These are phyloP conservation scores for Pseudogymnoascus sp. DNA, from an alignment of 2,329 filamentous ascomycete species.

Conservation along the genomic window DNA sequence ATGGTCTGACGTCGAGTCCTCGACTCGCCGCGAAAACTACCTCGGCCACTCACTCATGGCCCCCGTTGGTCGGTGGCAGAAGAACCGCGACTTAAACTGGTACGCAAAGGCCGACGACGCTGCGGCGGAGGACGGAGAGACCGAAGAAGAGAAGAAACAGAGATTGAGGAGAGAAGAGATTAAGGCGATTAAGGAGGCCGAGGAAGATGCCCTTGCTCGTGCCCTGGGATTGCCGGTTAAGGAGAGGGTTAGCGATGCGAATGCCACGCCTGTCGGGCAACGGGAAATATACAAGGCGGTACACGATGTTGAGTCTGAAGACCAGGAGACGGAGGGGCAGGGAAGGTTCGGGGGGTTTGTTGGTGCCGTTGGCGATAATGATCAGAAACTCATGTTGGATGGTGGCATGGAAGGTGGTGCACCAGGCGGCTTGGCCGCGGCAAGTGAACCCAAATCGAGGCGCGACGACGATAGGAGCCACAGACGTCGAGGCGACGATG, in stretches of 20 bases:
- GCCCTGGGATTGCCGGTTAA: slow-evolving; percentile 75
- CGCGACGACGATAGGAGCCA: slow-evolving; percentile 10
- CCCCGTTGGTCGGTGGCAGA: slow-evolving; percentile 67
- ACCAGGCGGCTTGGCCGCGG: slow-evolving; percentile 19
- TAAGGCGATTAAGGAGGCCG: slow-evolving; percentile 76
- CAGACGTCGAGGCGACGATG: slow-evolving; percentile 20
- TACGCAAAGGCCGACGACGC: slow-evolving; percentile 52
- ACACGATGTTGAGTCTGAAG: slow-evolving; percentile 34
- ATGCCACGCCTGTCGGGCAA: slow-evolving; percentile 63
- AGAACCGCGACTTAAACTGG: slow-evolving; percentile 55
- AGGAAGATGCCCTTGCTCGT: slow-evolving; percentile 80
- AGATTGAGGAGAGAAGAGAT: slow-evolving; percentile 69
- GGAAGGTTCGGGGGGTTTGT: slow-evolving; percentile 27
- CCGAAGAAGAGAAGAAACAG: slow-evolving; percentile 49
- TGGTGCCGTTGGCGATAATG: slow-evolving; percentile 20
- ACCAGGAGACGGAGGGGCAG: slow-evolving; percentile 21
- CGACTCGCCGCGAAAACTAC: slow-evolving; percentile 76
- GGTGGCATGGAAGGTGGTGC: slow-evolving; percentile 8
- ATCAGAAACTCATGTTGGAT: slow-evolving; percentile 11
- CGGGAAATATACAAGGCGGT: slow-evolving; percentile 49
- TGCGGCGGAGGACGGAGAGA: slow-evolving; percentile 46
- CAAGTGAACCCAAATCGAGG: slow-evolving; percentile 11
- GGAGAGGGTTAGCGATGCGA: slow-evolving; percentile 46
- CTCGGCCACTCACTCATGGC: slow-evolving; percentile 70
- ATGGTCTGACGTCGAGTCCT: slow-evolving; percentile 89